Evolutionary conservation across 2,329 filamentous ascomycete genomes (phyloP).

Genomic region (Phialophora chinensis): DNA sequence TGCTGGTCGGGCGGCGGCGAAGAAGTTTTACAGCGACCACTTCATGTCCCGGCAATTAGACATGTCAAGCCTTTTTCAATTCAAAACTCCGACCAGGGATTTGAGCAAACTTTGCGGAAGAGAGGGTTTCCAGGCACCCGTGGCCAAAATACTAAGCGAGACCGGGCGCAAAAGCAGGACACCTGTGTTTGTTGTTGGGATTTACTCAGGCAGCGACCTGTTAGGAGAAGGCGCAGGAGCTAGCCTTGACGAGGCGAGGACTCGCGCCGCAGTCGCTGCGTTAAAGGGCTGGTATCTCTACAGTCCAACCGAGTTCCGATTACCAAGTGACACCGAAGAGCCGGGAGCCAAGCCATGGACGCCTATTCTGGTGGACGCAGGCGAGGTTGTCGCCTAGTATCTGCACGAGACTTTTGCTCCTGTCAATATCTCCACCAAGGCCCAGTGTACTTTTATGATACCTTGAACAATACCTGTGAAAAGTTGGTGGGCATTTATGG

Average conservation of each 20-base stretch:
- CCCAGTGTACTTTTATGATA: constrained; percentile 25
- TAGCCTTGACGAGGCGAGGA: constrained; percentile 76
- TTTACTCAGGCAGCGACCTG: constrained; percentile 89
- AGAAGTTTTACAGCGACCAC: constrained; percentile 82
- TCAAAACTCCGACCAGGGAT: constrained; percentile 82
- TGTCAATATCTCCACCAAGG: constrained; percentile 9
- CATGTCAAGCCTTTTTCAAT: constrained; percentile 78
- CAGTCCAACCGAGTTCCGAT: constrained; percentile 70
- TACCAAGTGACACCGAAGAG: constrained; percentile 73
- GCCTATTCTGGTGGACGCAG: constrained; percentile 71
- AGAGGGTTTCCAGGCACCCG: constrained; percentile 85
- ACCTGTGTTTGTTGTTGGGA: constrained; percentile 91
- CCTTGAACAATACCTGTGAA: constrained; percentile 18
- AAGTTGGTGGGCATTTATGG: constrained; percentile 20
- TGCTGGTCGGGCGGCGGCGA: constrained; percentile 76
- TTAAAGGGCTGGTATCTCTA: constrained; percentile 97
- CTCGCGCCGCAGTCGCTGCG: constrained; percentile 79
- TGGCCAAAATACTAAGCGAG: constrained; percentile 87
- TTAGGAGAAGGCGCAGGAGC: constrained; percentile 86
- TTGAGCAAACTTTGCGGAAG: constrained; percentile 80
- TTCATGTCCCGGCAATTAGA: constrained; percentile 80
- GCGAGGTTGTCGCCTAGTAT: constrained; percentile 63
- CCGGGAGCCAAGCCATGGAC: constrained; percentile 68
- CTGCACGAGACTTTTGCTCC: constrained; percentile 20
- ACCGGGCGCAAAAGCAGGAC: constrained; percentile 83